Evolutionary conservation across 2,329 filamentous ascomycete genomes (phyloP).

Genomic region (Trichocomaceae sp.): DNA sequence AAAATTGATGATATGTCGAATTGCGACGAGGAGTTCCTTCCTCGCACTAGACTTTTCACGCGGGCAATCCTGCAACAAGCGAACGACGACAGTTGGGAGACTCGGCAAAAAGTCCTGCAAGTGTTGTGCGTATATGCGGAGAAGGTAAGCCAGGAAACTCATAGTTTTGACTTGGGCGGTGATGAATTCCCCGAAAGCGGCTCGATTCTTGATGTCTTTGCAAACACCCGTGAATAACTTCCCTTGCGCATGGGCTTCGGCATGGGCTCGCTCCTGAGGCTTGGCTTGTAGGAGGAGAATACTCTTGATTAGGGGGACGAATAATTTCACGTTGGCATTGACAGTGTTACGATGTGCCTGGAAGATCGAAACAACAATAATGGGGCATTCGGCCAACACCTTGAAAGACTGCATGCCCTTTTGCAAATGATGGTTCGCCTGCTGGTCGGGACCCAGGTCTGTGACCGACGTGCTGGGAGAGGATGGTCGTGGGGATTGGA

Average conservation of each 20-base stretch:
- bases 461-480: conserved; percentile 77
- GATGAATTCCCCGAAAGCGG: conserved; percentile 94
- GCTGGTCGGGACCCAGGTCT: conserved; percentile 76
- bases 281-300: conserved; percentile 84
- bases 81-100: conserved; percentile 82
- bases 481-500: conserved; percentile 80
- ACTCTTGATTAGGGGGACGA: conserved; percentile 88
- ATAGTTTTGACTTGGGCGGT: conserved; percentile 98
- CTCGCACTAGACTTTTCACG: conserved; percentile 87
- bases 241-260: conserved; percentile 69
- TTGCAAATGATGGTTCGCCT: conserved; percentile 70
- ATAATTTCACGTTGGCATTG: conserved; percentile 76
- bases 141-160: conserved; percentile 92
- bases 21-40: conserved; percentile 92
- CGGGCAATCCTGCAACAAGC: conserved; percentile 86
- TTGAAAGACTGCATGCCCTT: conserved; percentile 99
- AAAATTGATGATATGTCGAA: conserved; percentile 98
- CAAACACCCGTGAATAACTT: conserved; percentile 89
- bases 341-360: conserved; percentile 82
- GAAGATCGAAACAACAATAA: conserved; percentile 97
- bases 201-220: conserved; percentile 84
- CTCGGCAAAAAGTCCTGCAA: conserved; percentile 80
- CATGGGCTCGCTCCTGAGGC: conserved; percentile 86
- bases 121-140: conserved; percentile 80
- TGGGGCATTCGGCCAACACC: conserved; percentile 93